Evolutionary conservation across 768 basidiomycete genomes (phyloP).

Genomic region (Coprinopsis cinerea): DNA sequence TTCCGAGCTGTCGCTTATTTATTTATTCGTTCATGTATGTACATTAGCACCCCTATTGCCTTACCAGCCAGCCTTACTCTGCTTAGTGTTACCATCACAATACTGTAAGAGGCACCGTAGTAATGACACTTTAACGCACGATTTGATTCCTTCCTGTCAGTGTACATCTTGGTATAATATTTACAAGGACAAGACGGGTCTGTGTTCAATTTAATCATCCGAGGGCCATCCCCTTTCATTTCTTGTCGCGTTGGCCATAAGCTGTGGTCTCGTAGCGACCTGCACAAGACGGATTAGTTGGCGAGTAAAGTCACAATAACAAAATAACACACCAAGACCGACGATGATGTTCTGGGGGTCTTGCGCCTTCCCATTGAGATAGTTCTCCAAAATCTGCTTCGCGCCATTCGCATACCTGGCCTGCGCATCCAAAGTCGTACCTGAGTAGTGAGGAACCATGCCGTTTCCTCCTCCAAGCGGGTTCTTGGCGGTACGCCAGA

Average conservation of each 20-base stretch:
- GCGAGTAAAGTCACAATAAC: neutral
- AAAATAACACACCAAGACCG: conserved; percentile 40
- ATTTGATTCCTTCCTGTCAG: too few relatives aligned
- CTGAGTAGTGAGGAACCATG: conserved; percentile 85
- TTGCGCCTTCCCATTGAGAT: conserved; percentile 56
- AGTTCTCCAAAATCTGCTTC: conserved; percentile 67
- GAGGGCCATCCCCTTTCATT: neutral
- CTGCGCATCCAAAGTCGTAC: conserved; percentile 88
- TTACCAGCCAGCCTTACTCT: neutral
- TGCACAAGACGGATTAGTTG: conserved; percentile 9
- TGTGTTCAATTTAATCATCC: neutral
- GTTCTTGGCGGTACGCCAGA: conserved; percentile 82
- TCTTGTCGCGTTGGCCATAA: conserved; percentile 45
- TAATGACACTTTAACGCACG: neutral
- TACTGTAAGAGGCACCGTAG: too few relatives aligned
- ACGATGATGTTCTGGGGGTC: conserved; percentile 80
- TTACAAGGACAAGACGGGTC: neutral
- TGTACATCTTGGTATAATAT: neutral
- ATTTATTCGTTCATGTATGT: conserved; percentile 1
- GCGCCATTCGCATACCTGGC: conserved; percentile 75
- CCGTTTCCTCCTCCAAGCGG: conserved; percentile 81
- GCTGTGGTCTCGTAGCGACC: conserved; percentile 41
- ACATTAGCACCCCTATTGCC: neutral
- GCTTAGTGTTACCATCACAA: neutral
- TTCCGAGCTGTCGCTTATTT: neutral